Evolutionary conservation across 805 yeast genomes (phyloP), one percentile per base, ranked within the genome.

Genomic region (Lipomyces sp.): DNA sequence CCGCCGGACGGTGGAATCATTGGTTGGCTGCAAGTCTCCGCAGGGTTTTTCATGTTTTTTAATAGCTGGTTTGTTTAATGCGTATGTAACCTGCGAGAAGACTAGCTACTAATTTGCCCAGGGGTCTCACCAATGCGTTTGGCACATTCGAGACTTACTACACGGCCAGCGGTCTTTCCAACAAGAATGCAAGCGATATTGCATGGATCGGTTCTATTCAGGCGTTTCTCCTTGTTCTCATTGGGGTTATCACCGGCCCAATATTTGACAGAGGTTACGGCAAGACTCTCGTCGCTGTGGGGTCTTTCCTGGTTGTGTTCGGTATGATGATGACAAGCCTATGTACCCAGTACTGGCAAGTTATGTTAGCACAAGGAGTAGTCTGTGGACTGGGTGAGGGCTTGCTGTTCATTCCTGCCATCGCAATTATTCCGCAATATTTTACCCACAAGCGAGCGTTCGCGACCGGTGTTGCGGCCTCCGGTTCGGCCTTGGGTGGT

Each of bases 401-500:
- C 1, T 67, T 83, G 61, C 74, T 81, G 37, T 81, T 83, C 75
- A 74, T 81, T 2, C 80, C 85, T 2, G 75, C 82, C 53, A 75
- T 84, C 34, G 81, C 85, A 2, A 75, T 80, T 8, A 75, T 82
- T 13, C 76, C 85, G 0, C 84, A 82, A 42, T 84, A 82, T 76
- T 85, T 84, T 72, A 66, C 76, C 50, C 75, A 69, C 51, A 79
- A 76, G 63, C 74, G 86, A 32, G 83, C 81, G 5, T 59, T 62
- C 57, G 70, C 84, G 7, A 77, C 80, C 35, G 83, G 85, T 2
- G 64, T 83, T 6, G 83, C 82, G 0, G 82, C 85, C 0, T 72
- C 81, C 5, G 87, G 87, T 10, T 84, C 86, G 0, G 80, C 85
- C 4, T 70, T 83, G 7, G 87, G 87, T 1, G 85, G 86, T 10